These are phyloP conservation scores for Lepidium didymum DNA, from an alignment of 345 rosid genomes.

Conservation along the genomic window DNA sequence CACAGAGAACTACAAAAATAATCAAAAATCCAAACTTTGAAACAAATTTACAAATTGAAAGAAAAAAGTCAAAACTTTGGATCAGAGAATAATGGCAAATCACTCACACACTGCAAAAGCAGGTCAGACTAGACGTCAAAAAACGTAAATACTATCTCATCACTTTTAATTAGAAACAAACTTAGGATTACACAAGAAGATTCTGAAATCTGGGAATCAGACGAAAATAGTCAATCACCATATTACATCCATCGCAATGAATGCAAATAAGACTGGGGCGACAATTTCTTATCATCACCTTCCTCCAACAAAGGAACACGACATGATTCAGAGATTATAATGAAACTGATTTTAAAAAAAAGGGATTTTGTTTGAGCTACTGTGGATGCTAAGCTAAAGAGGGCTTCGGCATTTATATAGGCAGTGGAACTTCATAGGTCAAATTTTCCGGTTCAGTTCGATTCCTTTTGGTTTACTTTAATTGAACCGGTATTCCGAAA, in stretches of 20 bases:
- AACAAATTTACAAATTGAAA: background rate
- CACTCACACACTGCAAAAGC: conserved; percentile 33
- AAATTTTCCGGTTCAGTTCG: background rate
- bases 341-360: background rate
- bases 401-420: too few species aligned
- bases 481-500: background rate
- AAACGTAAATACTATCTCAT: conserved; percentile 24
- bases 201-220: background rate
- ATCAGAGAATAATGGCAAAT: conserved; percentile 35
- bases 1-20: too few species aligned
- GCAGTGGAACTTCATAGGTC: background rate
- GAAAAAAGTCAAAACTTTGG: background rate
- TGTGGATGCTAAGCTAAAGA: too few species aligned
- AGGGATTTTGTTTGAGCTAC: too few species aligned
- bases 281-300: conserved; percentile 62
- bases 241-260: conserved; percentile 26
- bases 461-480: background rate
- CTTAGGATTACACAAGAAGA: background rate
- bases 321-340: background rate
- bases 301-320: background rate
- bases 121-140: conserved; percentile 64
- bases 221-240: conserved; percentile 67
- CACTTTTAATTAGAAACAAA: conserved; percentile 13
- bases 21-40: background rate
- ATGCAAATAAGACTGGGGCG: conserved; percentile 95